Conservation (phyloP, 139 green algal species). For the Picochlorum sp. region DNA sequence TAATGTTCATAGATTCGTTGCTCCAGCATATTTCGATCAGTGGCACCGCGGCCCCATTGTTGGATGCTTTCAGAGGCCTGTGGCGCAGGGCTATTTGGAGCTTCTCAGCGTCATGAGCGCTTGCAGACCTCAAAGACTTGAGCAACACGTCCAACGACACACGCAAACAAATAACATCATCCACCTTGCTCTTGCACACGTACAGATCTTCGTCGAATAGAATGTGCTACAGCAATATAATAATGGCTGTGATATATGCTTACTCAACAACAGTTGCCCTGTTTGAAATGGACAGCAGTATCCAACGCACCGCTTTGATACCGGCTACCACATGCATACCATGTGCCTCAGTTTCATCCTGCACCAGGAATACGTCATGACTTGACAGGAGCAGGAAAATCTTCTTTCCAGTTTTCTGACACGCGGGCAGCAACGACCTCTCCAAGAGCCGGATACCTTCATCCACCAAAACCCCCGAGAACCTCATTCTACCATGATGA, state of each 20-base stretch:
- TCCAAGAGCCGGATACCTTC: slow-evolving; percentile 40
- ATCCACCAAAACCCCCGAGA: slow-evolving; percentile 50
- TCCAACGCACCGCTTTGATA: slow-evolving; percentile 11
- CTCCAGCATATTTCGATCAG: slow-evolving; percentile 54
- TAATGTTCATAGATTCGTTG: slow-evolving; percentile 45
- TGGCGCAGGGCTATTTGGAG: slow-evolving; percentile 28
- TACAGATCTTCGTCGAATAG: slow-evolving; percentile 36
- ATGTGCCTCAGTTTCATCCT: slow-evolving; percentile 53
- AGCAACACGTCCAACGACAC: slow-evolving; percentile 58
- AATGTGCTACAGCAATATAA: not conserved
- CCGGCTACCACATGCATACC: slow-evolving; percentile 47
- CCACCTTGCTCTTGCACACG: slow-evolving; percentile 39
- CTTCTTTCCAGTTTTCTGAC: slow-evolving; percentile 75
- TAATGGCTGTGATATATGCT: not conserved
- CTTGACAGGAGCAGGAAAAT: slow-evolving; percentile 51
- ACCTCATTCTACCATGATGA: slow-evolving; percentile 42
- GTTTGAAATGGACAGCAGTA: not conserved
- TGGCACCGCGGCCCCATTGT: slow-evolving; percentile 17
- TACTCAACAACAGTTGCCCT: not conserved
- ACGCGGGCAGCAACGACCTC: slow-evolving; percentile 54
- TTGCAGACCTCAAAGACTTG: slow-evolving; percentile 46
- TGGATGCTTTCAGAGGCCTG: not conserved
- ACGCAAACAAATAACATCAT: slow-evolving; percentile 64
- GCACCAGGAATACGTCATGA: slow-evolving; percentile 54
- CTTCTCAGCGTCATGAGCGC: slow-evolving; percentile 21